Conservation (phyloP, 768 basidiomycete species). For the Hydnomerulius pinastri region DNA sequence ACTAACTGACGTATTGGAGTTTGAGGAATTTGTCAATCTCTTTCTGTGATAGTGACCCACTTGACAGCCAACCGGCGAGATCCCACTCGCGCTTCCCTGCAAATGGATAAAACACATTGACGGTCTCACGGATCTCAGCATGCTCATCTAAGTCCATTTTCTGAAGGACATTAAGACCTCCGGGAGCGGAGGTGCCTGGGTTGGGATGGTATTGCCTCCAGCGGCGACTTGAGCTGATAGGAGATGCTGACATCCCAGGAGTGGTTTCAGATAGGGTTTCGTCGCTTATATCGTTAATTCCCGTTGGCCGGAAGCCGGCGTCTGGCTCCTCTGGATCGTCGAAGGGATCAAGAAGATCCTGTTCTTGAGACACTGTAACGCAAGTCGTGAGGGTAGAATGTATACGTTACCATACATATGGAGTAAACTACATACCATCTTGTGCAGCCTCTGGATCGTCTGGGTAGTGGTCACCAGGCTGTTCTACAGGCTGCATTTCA, state of each 20-base stretch:
- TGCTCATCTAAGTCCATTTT: constrained; percentile 4
- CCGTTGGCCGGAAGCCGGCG: no score
- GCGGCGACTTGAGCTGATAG: no score
- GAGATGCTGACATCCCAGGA: no score
- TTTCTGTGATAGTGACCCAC: background rate
- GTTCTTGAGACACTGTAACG: no score
- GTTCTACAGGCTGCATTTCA: background rate
- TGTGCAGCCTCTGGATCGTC: background rate
- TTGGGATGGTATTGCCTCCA: background rate
- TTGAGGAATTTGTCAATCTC: constrained; percentile 1
- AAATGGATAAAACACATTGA: constrained; percentile 6
- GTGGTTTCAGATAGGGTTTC: no score
- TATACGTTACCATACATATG: background rate
- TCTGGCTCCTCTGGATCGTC: no score
- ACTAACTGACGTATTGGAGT: background rate
- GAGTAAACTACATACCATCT: background rate
- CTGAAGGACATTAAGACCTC: background rate
- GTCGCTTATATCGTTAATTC: no score
- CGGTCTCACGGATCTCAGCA: background rate
- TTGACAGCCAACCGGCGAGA: constrained; percentile 5
- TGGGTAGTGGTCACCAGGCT: background rate
- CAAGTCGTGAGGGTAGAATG: no score
- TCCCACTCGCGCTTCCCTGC: background rate
- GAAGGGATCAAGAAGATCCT: no score
- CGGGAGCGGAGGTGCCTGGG: background rate